Evolutionary conservation across 2,329 filamentous ascomycete species (phyloP).

Genomic region (Aspergillus ustus): DNA sequence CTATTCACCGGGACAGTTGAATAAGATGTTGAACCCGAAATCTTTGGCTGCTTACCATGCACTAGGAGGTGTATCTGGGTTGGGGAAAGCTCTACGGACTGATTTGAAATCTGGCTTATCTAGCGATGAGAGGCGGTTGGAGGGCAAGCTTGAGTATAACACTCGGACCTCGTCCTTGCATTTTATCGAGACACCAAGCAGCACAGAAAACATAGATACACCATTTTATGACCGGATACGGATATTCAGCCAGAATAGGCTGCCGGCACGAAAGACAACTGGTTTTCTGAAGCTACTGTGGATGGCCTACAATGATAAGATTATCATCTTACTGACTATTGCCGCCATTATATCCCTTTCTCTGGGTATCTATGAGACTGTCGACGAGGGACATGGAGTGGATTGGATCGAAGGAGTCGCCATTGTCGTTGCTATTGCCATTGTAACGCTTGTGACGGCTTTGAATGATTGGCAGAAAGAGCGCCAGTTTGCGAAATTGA

Average conservation of each 20-base stretch:
- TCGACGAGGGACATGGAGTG: slow-evolving; percentile 55
- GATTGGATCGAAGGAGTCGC: slow-evolving; percentile 73
- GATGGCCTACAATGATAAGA: slow-evolving; percentile 75
- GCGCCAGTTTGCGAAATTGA: slow-evolving; percentile 67
- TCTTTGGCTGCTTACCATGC: slow-evolving; percentile 80
- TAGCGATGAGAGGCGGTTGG: slow-evolving; percentile 70
- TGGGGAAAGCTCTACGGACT: slow-evolving; percentile 78
- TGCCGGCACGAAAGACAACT: slow-evolving; percentile 68
- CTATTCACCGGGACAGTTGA: slow-evolving; percentile 76
- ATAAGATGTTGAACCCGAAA: slow-evolving; percentile 89
- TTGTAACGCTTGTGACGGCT: slow-evolving; percentile 67
- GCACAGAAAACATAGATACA: slow-evolving; percentile 22
- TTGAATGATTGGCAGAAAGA: slow-evolving; percentile 72
- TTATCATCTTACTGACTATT: slow-evolving; percentile 70
- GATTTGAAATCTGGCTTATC: slow-evolving; percentile 76
- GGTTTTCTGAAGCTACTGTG: slow-evolving; percentile 66
- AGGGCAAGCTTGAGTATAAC: slow-evolving; percentile 72
- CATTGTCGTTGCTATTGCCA: slow-evolving; percentile 67
- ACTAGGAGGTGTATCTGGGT: slow-evolving; percentile 74
- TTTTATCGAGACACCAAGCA: background rate
- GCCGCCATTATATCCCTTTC: slow-evolving; percentile 71
- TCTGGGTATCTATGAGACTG: slow-evolving; percentile 70
- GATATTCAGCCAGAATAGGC: slow-evolving; percentile 63
- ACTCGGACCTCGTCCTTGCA: slow-evolving; percentile 58
- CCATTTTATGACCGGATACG: slow-evolving; percentile 62